Conservation (phyloP, 805 yeast genomes). For the Lipomyces sp. region DNA sequence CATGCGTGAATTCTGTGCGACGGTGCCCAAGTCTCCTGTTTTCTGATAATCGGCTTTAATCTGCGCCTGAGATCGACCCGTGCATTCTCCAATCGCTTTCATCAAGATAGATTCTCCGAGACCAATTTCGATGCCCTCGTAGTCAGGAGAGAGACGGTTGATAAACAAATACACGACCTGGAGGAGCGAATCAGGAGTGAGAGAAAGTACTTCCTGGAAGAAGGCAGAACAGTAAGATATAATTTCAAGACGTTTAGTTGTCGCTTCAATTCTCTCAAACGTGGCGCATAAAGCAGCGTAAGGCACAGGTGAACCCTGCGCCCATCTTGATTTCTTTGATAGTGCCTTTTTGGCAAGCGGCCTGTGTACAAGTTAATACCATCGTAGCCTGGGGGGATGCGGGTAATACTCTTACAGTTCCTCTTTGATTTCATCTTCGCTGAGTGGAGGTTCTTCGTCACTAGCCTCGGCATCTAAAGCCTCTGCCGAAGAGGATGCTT, state of each 20-base stretch:
- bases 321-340: constrained; percentile 18
- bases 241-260: constrained; percentile 82
- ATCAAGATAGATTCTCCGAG: constrained; percentile 87
- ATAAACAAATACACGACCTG: constrained; percentile 82
- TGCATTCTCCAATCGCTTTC: constrained; percentile 87
- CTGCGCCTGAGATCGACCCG: constrained; percentile 76
- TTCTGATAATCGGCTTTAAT: constrained; percentile 76
- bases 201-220: constrained; percentile 64
- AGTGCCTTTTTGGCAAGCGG: constrained; percentile 11
- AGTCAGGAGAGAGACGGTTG: constrained; percentile 75
- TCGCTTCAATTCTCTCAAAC: constrained; percentile 78
- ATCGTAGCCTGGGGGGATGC: not conserved
- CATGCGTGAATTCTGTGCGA: constrained; percentile 81
- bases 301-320: constrained; percentile 25
- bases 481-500: not conserved
- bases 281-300: constrained; percentile 49
- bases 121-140: constrained; percentile 91
- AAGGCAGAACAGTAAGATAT: constrained; percentile 75
- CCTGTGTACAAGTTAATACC: constrained; percentile 6
- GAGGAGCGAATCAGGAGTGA: constrained; percentile 60
- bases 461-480: not conserved
- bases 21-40: constrained; percentile 87
- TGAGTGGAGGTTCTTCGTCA: constrained; percentile 5
- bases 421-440: constrained; percentile 20
- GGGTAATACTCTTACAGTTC: constrained; percentile 16